Base-by-base conservation (phyloP, 2,329 filamentous ascomycete species). In the Epichloe festucae region DNA sequence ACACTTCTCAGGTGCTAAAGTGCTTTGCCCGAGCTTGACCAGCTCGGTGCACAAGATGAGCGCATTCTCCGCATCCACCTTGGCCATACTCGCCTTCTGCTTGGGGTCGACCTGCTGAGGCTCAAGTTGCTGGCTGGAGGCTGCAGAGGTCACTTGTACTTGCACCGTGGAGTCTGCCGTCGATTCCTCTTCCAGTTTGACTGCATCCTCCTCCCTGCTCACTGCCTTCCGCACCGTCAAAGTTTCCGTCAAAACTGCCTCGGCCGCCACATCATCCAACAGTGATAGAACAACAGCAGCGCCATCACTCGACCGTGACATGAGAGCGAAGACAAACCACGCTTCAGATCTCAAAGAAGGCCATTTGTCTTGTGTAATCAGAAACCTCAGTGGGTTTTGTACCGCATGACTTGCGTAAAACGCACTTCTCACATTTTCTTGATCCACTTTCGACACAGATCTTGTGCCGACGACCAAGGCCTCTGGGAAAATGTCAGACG, bases 241-340 rank as follows among this genome's bases (percentile, higher is more conserved):
- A 12, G 74, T 65, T 56, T 74, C 66, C 1, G 67, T 66, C 1
- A 83, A 65, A 1, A 68, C 67, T 31, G 66, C 63, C 48, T 72
- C 69, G 1, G 73, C 68, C n/a, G 68, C 69, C 0, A 67, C 59
- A 0, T 70, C 64, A 10, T 69, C 61, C 44, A 81, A 62, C 1
- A 73, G 62, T 12, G 66, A 64, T 8, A 69, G 57, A 17, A 78
- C 71, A 11, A 75, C 63, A 2, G 62, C 58, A 2, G 75, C 73
- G 7, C 78, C 78, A 38, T 76, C 73, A 1, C 60, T 52, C 2
- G 73, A 72, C 31, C 78, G 71, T 41, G 73, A 73, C 72, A 83
- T 77, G 36, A 84, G 70, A 2, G 81, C 81, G 49, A 82, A 71
- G 5, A 81, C 73, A 55, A 84, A 83, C 73, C 79, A 78, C 3